Evolutionary conservation across 169 alveolate genomes (phyloP), one percentile per base, ranked within the genome.

Genomic region (Plasmodium falciparum): DNA sequence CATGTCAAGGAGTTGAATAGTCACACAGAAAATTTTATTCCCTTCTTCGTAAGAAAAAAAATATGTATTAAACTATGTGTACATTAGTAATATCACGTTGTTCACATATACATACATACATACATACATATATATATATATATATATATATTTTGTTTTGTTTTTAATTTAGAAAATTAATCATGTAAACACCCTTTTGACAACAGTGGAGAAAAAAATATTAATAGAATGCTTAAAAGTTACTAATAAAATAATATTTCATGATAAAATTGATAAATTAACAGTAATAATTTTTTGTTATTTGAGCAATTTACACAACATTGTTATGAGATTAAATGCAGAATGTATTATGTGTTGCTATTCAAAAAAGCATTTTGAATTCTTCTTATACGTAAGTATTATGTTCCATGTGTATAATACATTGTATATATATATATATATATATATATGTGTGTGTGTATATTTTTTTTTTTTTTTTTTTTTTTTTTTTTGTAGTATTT

Each of bases 191-290:
- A 70, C 67, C 66, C 86, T 70, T 62, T 29, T 83, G 71, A 83
- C 83, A 26, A 83, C 74, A 7, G 91, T 70, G 39, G 91, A 83
- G 71, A 67, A 83, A 33, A 56, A 70, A 59, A 45, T 83, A 33
- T 73, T 83, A 71, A 83, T 83, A 39, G 91, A 83, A 39, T 83
- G 91, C 65, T 63, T 83, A 70, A 83, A 83, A 70, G 91, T 71
- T n/a, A 70, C 61, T 63, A 83, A 59, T 62, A 83, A 83, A 63
- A 56, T 83, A 39, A 58, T n/a, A 54, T 72, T 83, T 67, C 59
- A 58, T 50, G 73, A 83, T 50, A 83, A 83, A 58, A 71, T 83
- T 15, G 91, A 83, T 56, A 67, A 67, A 73, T 52, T 70, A 59
- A 83, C 91, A 1, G 73, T 69, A 26, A 70, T 83, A 12, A 83